Base-by-base conservation (phyloP, 805 yeast species). In the Middelhovenomyces tepae region DNA sequence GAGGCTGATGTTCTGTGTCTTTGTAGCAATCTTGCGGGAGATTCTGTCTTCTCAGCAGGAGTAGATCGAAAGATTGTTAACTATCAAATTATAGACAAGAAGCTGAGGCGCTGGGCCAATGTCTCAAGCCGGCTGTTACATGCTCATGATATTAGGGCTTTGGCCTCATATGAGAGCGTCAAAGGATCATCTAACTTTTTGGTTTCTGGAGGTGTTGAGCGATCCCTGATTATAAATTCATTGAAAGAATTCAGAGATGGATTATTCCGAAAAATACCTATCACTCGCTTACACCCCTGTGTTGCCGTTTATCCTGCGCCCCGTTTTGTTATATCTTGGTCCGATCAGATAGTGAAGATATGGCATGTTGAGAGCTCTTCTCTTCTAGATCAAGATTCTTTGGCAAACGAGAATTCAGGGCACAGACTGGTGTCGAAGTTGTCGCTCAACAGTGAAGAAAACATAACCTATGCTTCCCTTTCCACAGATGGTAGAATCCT, bases 11-110 rank as follows among this genome's bases (percentile, higher is more conserved):
- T 87, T 3, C 63, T 91, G 43, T 73, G 85, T 37, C 60, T 91
- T 30, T 62, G 79, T 1, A 60, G 70, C 9, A 85, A 82, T 50
- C 57, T 65, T 2, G 48, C 60, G 2, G 82, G 81, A 45, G 72
- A 74, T 20, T 66, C 69, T 25, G 64, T 91, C 1, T 89, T 84
- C 56, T 71, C 89, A 25, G 93, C 91, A 4, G 96, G 98, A 47
- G 86, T 91, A 30, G 99, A 91, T 55, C 71, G 96, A 48, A 86
- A 86, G 51, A 84, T 91, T 31, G 81, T 74, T 51, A 80, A 77
- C 48, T 83, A 79, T 56, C 64, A 67, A 39, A 57, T 68, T 33
- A 64, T 78, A 3, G 64, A 62, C 38, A 42, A 53, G 26, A 57
- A 51, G 37, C 45, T 42, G 18, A 43, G 59, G 25, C 75, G 75